Conservation (phyloP, 2,329 filamentous ascomycete species). For the Nemania sp. region DNA sequence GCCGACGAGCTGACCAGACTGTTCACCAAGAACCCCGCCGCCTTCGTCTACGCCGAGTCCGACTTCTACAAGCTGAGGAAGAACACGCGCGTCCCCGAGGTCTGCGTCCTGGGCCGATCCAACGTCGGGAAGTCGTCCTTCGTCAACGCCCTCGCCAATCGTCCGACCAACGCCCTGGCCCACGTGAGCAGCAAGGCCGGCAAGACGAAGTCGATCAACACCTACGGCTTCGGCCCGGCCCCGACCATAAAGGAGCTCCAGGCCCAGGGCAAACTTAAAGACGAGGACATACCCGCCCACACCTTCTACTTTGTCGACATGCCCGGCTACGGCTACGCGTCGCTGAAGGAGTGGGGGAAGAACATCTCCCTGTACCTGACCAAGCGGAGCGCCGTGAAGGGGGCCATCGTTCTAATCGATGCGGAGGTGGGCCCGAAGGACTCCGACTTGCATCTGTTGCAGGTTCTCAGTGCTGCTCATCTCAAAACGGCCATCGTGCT, state of each 20-base stretch:
- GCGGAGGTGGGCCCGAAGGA: slow-evolving; percentile 56
- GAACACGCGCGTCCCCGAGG: slow-evolving; percentile 60
- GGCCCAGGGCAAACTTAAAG: slow-evolving; percentile 30
- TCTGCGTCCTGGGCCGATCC: slow-evolving; percentile 82
- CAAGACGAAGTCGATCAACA: slow-evolving; percentile 60
- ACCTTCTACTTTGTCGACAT: slow-evolving; percentile 57
- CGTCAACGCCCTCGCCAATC: slow-evolving; percentile 77
- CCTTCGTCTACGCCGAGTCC: slow-evolving; percentile 36
- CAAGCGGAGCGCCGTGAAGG: slow-evolving; percentile 52
- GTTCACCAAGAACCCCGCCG: slow-evolving; percentile 36
- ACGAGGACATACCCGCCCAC: slow-evolving; percentile 50
- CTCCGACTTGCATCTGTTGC: slow-evolving; percentile 53
- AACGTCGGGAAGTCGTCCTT: slow-evolving; percentile 91
- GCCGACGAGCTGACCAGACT: slow-evolving; percentile 32
- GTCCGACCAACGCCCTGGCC: slow-evolving; percentile 50
- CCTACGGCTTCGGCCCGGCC: slow-evolving; percentile 56
- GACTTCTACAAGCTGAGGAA: slow-evolving; percentile 53
- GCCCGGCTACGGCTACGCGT: slow-evolving; percentile 55
- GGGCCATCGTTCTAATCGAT: slow-evolving; percentile 59
- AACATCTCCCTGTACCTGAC: slow-evolving; percentile 57
- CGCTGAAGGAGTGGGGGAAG: slow-evolving; percentile 55
- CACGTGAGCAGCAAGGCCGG: slow-evolving; percentile 57
- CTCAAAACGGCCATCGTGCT: slow-evolving; percentile 56
- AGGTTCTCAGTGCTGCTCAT: slow-evolving; percentile 50
- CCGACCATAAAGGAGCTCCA: slow-evolving; percentile 35